These are phyloP conservation scores for Venturia carpophila DNA, from an alignment of 2,329 filamentous ascomycete species.

Conservation along the genomic window DNA sequence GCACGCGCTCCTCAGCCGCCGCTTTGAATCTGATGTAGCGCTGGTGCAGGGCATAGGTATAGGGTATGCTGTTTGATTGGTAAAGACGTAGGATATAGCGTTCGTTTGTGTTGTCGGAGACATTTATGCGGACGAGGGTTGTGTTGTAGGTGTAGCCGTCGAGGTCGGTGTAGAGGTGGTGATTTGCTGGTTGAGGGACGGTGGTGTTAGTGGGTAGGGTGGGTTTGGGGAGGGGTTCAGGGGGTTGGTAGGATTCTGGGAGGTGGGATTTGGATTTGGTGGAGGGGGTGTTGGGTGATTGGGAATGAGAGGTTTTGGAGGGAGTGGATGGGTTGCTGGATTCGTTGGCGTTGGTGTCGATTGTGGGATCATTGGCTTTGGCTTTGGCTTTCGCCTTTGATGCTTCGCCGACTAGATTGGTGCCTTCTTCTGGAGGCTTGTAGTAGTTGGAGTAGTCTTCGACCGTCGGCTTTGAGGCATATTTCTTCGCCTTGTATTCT, in stretches of 20 bases:
- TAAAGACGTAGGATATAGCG: constrained; percentile 43
- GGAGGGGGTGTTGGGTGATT: background rate
- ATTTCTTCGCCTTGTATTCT: constrained; percentile 22
- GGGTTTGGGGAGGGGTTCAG: background rate
- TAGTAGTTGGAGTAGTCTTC: constrained; percentile 13
- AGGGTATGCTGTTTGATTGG: constrained; percentile 53
- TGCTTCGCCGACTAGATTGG: background rate
- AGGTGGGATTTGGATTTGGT: background rate
- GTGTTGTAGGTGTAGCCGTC: constrained; percentile 58
- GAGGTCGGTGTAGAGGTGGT: constrained; percentile 56
- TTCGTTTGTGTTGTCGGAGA: constrained; percentile 45
- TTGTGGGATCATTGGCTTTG: background rate
- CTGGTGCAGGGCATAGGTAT: constrained; percentile 52
- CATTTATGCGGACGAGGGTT: constrained; percentile 48
- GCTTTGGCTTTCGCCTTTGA: no score
- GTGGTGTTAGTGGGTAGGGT: background rate
- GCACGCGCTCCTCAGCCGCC: background rate
- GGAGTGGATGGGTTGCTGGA: background rate
- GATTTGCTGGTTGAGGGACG: constrained; percentile 36
- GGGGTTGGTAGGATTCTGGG: background rate
- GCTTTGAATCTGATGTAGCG: constrained; percentile 18
- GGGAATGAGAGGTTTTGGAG: background rate
- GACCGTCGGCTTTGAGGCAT: constrained; percentile 8
- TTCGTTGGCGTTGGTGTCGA: background rate
- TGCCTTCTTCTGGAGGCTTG: constrained; percentile 17